These are phyloP conservation scores for Rhodotorula toruloides DNA, from an alignment of 768 basidiomycete species.

Conservation along the genomic window DNA sequence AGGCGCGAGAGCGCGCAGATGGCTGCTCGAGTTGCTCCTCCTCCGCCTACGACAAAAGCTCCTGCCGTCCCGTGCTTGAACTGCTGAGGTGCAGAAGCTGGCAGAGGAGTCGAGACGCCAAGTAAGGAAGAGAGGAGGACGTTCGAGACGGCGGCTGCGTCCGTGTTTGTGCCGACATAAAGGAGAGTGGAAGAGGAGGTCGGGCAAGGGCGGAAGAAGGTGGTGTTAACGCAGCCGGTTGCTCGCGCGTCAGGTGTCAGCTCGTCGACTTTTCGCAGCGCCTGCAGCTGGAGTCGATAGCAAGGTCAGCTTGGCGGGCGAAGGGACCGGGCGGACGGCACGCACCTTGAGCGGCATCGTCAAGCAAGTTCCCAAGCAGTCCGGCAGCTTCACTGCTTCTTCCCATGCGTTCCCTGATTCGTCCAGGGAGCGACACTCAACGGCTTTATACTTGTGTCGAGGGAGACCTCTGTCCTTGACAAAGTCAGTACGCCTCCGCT, in stretches of 20 bases:
- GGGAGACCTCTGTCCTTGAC: background rate
- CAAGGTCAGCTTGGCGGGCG: too few species aligned
- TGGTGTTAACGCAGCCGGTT: conserved; percentile 2
- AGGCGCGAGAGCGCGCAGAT: background rate
- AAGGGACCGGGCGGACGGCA: too few species aligned
- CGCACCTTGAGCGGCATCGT: conserved; percentile 6
- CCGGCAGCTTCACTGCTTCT: background rate
- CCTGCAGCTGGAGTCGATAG: background rate
- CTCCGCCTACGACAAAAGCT: background rate
- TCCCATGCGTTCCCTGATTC: conserved; percentile 34
- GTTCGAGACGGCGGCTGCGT: background rate
- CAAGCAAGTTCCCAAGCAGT: background rate
- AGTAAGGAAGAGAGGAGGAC: background rate
- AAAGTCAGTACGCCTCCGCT: background rate
- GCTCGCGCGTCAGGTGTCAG: background rate
- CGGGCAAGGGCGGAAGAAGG: background rate
- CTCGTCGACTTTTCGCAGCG: background rate
- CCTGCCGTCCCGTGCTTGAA: background rate
- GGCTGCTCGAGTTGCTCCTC: background rate
- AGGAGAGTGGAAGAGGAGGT: background rate
- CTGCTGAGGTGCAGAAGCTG: background rate
- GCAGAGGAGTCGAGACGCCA: background rate
- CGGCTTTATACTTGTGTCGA: background rate
- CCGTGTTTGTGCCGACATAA: background rate
- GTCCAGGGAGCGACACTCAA: conserved; percentile 38